phyloP scores from a whole-genome alignment of 768 basidiomycete species.

The Boletus vermiculosoides region DNA sequence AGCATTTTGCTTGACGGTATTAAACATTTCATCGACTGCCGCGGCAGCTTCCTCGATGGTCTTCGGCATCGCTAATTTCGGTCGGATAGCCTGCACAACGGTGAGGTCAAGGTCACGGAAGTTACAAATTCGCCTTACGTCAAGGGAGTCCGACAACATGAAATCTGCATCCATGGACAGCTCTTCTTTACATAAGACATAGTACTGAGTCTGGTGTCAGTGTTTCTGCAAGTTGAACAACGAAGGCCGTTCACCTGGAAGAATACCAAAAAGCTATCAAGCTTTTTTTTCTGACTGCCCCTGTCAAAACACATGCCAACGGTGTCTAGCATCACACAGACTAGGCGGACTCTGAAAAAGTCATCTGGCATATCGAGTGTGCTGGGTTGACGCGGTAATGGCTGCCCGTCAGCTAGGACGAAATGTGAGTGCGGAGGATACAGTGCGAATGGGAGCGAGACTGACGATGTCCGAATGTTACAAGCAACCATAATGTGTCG shows the following conservation, averaged over 20 bases:
- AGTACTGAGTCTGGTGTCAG: constrained; percentile 51
- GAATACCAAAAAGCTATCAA: constrained; percentile 89
- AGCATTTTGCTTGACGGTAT: constrained; percentile 56
- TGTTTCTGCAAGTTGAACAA: neutral
- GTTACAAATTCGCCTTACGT: constrained; percentile 46
- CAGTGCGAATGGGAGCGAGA: constrained; percentile 12
- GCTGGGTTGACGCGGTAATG: constrained; percentile 71
- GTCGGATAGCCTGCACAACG: constrained; percentile 69
- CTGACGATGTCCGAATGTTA: constrained; percentile 96
- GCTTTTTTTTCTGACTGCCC: constrained; percentile 86
- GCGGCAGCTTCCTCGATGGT: constrained; percentile 81
- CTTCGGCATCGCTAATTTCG: constrained; percentile 69
- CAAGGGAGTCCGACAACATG: constrained; percentile 92
- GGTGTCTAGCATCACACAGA: constrained; percentile 91
- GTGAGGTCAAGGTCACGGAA: neutral
- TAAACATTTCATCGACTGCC: constrained; percentile 91
- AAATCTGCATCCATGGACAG: constrained; percentile 99
- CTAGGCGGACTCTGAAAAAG: constrained; percentile 89
- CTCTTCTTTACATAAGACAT: constrained; percentile 82
- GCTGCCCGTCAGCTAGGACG: constrained; percentile 78
- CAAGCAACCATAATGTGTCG: constrained; percentile 90
- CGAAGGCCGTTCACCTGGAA: constrained; percentile 69
- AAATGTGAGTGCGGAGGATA: constrained; percentile 12
- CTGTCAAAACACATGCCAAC: constrained; percentile 98
- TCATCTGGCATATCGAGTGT: constrained; percentile 91